Evolutionary conservation across 305 asterid species (phyloP).

Genomic region (Solanum hybrid): DNA sequence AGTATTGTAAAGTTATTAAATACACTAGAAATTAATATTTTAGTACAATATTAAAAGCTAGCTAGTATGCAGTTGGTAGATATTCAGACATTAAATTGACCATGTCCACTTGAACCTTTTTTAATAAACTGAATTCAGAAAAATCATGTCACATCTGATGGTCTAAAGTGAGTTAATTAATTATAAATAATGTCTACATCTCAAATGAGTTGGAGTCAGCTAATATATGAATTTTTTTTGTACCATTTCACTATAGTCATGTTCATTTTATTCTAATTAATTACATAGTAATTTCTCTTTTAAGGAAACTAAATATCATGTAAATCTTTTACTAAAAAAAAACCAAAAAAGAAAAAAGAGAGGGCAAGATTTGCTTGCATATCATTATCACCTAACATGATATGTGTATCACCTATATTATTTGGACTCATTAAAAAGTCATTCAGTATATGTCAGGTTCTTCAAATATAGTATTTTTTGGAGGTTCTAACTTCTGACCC

Average conservation of each 20-base stretch:
- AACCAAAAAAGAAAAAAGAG: neutral
- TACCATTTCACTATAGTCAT: neutral
- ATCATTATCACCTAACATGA: neutral
- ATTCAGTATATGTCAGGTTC: accelerated
- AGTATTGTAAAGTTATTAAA: too few species aligned
- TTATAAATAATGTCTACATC: neutral
- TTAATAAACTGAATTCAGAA: neutral
- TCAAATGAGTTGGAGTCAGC: neutral
- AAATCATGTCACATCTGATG: neutral
- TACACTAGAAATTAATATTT: too few species aligned
- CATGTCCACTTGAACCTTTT: too few species aligned
- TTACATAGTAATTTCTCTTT: neutral
- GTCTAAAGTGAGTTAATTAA: neutral
- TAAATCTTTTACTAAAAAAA: neutral
- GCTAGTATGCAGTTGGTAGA: too few species aligned
- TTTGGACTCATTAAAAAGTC: neutral
- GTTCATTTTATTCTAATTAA: neutral
- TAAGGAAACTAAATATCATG: neutral
- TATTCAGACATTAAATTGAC: too few species aligned
- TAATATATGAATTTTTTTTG: neutral
- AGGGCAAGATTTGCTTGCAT: neutral
- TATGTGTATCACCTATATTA: neutral
- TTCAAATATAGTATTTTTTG: neutral
- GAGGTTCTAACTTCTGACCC: neutral
- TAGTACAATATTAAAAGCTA: too few species aligned